Conservation (phyloP, 2,329 filamentous ascomycete genomes). For the Sporothrix pseudoabietina region DNA sequence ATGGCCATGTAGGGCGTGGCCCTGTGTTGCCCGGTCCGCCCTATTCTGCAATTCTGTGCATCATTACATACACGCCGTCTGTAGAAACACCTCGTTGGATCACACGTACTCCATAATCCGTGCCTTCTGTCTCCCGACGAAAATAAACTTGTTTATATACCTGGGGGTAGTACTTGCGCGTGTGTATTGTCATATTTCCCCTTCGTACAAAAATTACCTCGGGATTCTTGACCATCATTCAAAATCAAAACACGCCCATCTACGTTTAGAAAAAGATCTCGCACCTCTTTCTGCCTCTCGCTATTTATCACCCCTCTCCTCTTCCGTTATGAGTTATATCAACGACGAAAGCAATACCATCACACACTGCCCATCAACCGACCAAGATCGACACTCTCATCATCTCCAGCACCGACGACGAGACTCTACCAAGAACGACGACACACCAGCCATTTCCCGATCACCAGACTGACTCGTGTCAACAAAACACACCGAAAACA, state of each 20-base stretch:
- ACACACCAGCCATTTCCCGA: background rate
- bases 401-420: slow-evolving; percentile 3
- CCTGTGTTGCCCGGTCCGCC: background rate
- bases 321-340: background rate
- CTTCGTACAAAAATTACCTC: background rate
- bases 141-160: slow-evolving; percentile 11
- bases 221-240: background rate
- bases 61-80: background rate
- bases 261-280: too few relatives aligned
- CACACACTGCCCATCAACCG: background rate
- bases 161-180: background rate
- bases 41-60: background rate
- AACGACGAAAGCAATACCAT: background rate
- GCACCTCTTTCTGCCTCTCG: background rate
- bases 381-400: background rate
- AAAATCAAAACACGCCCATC: background rate
- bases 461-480: background rate
- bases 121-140: background rate
- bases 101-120: background rate
- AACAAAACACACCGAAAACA: background rate
- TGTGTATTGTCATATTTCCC: background rate
- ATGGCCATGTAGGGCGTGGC: slow-evolving; percentile 2
- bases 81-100: background rate
- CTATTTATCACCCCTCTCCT: background rate
- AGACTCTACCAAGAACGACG: background rate